Evolutionary conservation across 768 basidiomycete genomes (phyloP), one percentile per base, ranked within the genome.

Genomic region (Amanita inopinata): DNA sequence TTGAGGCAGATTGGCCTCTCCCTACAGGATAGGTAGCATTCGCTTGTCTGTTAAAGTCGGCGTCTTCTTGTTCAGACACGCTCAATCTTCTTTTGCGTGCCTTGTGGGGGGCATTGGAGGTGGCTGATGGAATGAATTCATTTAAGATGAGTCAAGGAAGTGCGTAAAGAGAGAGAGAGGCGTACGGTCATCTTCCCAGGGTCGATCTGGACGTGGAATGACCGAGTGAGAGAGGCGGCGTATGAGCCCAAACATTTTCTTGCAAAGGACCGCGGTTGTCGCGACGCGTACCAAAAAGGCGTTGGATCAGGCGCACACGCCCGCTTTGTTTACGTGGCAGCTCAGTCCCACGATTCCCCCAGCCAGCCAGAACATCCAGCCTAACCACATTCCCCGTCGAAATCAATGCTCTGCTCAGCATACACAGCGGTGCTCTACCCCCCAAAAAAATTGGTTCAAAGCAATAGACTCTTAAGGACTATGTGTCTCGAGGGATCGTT

Each of bases 131-230:
- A 38, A 19, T 19, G 38, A 25, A 22, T 38, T 33, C 43, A 43
- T 45, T 45, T 27, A 47, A 51, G 30, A 43, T 25, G 10, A 25
- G 49, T 33, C 38, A 43, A 41, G 53, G 35, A 46, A 28, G 18
- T 5, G 30, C 7, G 9, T 20, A 18, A 36, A 27, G 2, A 37
- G 23, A 36, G 34, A 38, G 47, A 38, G 45, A 34, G 20, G 66
- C 77, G 67, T 52, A 83, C 83, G 77, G 56, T 87, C 83, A 43
- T 86, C 82, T 51, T 71, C 70, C 84, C 83, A 85, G 24, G 82
- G 80, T 46, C 80, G 69, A 59, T 85, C 83, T 18, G 78, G 72
- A 40, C 83, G 74, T 19, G 79, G 77, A 51, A 83, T 73, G 15
- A 83, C 67, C 10, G 78, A 77, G 53, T 72, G 69, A 0, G 83